phyloP scores from a whole-genome alignment of 306 rosid genomes.

The Glycyrrhiza uralensis region DNA sequence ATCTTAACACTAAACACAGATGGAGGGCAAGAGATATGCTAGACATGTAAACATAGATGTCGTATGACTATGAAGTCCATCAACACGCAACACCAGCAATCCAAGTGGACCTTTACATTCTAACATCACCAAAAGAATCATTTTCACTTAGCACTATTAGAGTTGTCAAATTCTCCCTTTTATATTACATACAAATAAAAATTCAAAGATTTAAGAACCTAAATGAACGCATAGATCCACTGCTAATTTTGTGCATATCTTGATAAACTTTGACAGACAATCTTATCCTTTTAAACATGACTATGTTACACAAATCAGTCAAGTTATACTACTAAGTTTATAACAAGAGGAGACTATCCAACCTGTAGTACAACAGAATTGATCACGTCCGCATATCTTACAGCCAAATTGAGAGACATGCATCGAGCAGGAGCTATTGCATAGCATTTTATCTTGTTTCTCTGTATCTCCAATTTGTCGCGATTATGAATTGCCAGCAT shows the following conservation, averaged over 20 bases:
- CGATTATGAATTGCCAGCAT: constrained; percentile 55
- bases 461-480: constrained; percentile 66
- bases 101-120: background rate
- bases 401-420: constrained; percentile 90
- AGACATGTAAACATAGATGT: constrained; percentile 10
- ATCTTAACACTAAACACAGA: background rate
- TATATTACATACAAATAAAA: background rate
- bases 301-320: constrained; percentile 3
- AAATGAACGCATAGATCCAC: background rate
- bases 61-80: constrained; percentile 2
- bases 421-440: constrained; percentile 88
- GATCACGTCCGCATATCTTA: constrained; percentile 92
- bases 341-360: constrained; percentile 11
- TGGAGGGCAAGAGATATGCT: background rate
- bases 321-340: background rate
- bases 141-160: background rate
- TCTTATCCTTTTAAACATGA: background rate
- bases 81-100: background rate
- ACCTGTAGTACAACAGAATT: constrained; percentile 89
- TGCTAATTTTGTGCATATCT: background rate
- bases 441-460: constrained; percentile 74
- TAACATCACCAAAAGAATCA: background rate
- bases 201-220: constrained; percentile 5
- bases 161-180: background rate
- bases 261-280: constrained; percentile 14